Evolutionary conservation across 768 basidiomycete genomes (phyloP), one percentile per base, ranked within the genome.

Genomic region (Panellus pusillus): DNA sequence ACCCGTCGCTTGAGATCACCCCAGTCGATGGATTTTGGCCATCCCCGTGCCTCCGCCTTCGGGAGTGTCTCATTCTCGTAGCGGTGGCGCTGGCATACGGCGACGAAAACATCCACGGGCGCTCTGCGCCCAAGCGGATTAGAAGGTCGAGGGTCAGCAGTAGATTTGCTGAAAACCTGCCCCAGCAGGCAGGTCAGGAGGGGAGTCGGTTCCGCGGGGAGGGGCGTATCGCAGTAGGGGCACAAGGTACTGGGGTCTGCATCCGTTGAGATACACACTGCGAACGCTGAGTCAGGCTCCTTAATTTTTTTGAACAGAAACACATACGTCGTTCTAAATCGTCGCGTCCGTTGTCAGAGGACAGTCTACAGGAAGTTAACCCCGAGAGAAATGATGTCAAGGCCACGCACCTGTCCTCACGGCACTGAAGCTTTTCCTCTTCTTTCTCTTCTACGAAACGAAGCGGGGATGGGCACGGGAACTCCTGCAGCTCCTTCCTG

Each of bases 21-120:
- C 74, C 89, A 93, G 47, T 90, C 74, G 28, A 93, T 89, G 5
- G 64, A 65, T 60, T 81, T 84, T 1, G 91, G 91, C 91, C 91
- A 93, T 4, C 90, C 89, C 49, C 79, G 80, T 28, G 69, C 65
- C 44, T 83, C 73, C 4, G 91, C 91, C 55, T 84, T 78, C 0
- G 91, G 91, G 3, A 93, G 71, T 51, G 86, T 80, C 50, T 84
- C 71, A 17, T 75, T 80, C 69, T 93, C 91, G 58, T 91, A 92
- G 7, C 79, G 78, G 70, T 93, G 91, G 5, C 89, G 79, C 60
- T 88, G 86, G 63, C 91, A 93, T 0, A 88, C 79, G 3, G 76
- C 74, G 41, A 88, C 79, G 61, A 84, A 93, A 9, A 75, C 69
- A 0, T 78, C 70, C 47, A 91, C 72, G 2, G 79, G 74, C 3